Evolutionary conservation across 345 rosid genomes (phyloP).

Genomic region (Pugionium cornutum): DNA sequence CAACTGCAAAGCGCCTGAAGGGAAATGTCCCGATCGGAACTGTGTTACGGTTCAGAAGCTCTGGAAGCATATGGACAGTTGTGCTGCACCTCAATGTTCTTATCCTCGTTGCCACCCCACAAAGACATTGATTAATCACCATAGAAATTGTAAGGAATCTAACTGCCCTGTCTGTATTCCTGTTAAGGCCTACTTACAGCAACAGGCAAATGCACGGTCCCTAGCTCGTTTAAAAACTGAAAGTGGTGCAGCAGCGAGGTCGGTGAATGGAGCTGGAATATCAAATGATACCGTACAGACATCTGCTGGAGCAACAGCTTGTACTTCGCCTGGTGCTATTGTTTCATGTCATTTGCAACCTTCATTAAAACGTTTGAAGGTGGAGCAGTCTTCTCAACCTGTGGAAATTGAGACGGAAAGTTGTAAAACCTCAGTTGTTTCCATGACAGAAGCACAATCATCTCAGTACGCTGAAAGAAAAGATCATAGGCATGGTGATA

Average conservation of each 20-base stretch:
- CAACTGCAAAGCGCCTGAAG: constrained; percentile 81
- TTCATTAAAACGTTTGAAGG: constrained; percentile 79
- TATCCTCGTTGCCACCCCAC: constrained; percentile 84
- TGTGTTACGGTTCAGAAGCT: constrained; percentile 71
- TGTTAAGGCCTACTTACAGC: constrained; percentile 64
- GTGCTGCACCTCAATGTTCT: constrained; percentile 58
- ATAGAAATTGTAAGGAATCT: constrained; percentile 63
- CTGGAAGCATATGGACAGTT: constrained; percentile 79
- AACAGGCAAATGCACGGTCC: constrained; percentile 51
- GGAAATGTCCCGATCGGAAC: constrained; percentile 66
- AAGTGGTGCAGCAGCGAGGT: constrained; percentile 39
- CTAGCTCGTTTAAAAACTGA: constrained; percentile 50
- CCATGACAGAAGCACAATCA: constrained; percentile 48
- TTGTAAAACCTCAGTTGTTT: constrained; percentile 46
- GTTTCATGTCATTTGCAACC: constrained; percentile 68
- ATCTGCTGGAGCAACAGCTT: constrained; percentile 48
- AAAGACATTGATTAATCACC: constrained; percentile 68
- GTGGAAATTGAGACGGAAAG: constrained; percentile 51
- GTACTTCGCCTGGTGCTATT: constrained; percentile 46
- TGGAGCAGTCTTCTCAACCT: constrained; percentile 64
- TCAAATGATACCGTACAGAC: constrained; percentile 49
- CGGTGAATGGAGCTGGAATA: constrained; percentile 50
- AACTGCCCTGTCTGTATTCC: constrained; percentile 95
- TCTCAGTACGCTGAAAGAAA: constrained; percentile 54
- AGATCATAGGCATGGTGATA: constrained; percentile 52